Conservation (phyloP, 2,329 filamentous ascomycete species). For the Exophiala dermatitidis region DNA sequence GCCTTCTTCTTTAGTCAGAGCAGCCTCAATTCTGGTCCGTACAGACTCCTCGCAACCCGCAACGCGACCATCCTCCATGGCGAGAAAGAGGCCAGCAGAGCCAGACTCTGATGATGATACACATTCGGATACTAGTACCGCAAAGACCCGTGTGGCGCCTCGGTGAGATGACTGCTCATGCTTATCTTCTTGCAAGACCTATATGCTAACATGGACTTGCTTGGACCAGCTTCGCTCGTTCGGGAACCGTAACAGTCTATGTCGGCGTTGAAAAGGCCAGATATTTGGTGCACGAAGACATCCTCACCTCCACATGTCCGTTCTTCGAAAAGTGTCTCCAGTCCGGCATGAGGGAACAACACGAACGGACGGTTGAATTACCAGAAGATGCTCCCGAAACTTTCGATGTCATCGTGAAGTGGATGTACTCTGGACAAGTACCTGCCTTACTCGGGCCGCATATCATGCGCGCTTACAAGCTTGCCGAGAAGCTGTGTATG, state of each 20-base stretch:
- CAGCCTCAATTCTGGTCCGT: too few relatives aligned
- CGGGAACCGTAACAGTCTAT: slow-evolving; percentile 8
- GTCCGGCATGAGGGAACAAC: slow-evolving; percentile 8
- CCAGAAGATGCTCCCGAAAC: slow-evolving; percentile 7
- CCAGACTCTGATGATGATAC: too few relatives aligned
- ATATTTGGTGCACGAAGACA: slow-evolving; percentile 8
- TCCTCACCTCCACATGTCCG: slow-evolving; percentile 3
- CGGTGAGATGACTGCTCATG: too few relatives aligned
- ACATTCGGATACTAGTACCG: too few relatives aligned
- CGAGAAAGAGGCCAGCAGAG: too few relatives aligned
- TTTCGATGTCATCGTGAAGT: slow-evolving; percentile 8
- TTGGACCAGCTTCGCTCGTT: background rate
- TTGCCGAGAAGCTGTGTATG: slow-evolving; percentile 8
- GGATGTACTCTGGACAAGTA: slow-evolving; percentile 7
- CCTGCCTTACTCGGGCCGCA: background rate
- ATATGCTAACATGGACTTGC: background rate
- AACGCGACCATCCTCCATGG: too few relatives aligned
- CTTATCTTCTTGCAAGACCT: too few relatives aligned
- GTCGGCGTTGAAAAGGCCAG: slow-evolving; percentile 9
- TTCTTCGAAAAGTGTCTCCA: slow-evolving; percentile 13
- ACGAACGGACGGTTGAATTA: slow-evolving; percentile 6
- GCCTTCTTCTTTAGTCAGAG: too few relatives aligned
- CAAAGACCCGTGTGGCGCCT: too few relatives aligned
- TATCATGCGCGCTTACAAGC: slow-evolving; percentile 1
- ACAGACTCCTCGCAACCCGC: too few relatives aligned